Evolutionary conservation across 352 stramenopile species (phyloP).

Genomic region (Phytophthora foliorum): DNA sequence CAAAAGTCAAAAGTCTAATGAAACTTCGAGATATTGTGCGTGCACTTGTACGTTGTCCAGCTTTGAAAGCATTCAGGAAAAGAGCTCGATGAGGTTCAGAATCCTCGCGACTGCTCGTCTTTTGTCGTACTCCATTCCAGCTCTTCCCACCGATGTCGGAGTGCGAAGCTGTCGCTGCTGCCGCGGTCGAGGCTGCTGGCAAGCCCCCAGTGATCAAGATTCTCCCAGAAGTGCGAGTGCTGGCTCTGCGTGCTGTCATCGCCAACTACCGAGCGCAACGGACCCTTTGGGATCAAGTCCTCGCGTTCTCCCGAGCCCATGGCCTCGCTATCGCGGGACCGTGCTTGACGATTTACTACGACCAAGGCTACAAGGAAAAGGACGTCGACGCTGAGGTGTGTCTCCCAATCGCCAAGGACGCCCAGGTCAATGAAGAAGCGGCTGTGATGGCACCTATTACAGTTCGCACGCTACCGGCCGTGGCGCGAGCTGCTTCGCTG

Average conservation of each 20-base stretch:
- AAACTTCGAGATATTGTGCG: too few relatives aligned
- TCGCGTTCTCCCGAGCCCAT: slow-evolving; percentile 33
- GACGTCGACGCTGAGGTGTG: slow-evolving; percentile 61
- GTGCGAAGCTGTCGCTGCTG: slow-evolving; percentile 24
- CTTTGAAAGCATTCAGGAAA: too few relatives aligned
- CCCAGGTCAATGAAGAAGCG: slow-evolving; percentile 17
- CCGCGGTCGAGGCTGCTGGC: slow-evolving; percentile 19
- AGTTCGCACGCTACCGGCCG: slow-evolving; percentile 23
- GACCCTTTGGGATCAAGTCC: slow-evolving; percentile 46
- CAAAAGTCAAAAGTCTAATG: too few relatives aligned
- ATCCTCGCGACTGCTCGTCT: slow-evolving; percentile 1
- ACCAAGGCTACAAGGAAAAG: slow-evolving; percentile 49
- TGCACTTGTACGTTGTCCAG: too few relatives aligned
- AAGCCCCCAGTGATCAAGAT: slow-evolving; percentile 40
- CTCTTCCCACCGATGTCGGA: slow-evolving; percentile 17
- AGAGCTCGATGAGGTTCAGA: too few relatives aligned
- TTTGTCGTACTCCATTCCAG: slow-evolving; percentile 1
- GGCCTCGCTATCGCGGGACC: slow-evolving; percentile 28
- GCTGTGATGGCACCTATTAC: slow-evolving; percentile 19
- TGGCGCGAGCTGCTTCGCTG: slow-evolving; percentile 31
- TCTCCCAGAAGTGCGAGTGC: slow-evolving; percentile 40
- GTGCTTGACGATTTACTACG: slow-evolving; percentile 53
- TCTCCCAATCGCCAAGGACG: slow-evolving; percentile 41
- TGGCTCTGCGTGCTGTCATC: slow-evolving; percentile 49
- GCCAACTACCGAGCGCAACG: slow-evolving; percentile 58